A percentile compares a stretch with the other conserved stretches of the same genome.
phyloP scores from a whole-genome alignment of 2,329 filamentous ascomycete species.

The Ascosphaera acerosa region DNA sequence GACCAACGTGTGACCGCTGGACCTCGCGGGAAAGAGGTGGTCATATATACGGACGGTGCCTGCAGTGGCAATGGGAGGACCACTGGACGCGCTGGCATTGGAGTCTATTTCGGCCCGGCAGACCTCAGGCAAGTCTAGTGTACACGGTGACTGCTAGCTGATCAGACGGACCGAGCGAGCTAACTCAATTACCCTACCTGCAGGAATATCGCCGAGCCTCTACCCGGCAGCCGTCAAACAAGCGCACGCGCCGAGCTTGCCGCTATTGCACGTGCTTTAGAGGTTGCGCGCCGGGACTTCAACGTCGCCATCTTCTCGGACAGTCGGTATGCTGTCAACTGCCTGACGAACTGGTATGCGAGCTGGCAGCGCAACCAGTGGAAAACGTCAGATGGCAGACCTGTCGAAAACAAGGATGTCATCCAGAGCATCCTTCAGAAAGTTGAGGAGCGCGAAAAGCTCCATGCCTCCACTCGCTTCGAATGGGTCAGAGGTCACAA shows the following conservation, averaged over 20 bases:
- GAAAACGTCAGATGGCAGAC: slow-evolving; percentile 35
- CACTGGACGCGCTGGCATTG: slow-evolving; percentile 26
- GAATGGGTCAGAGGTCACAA: slow-evolving; percentile 1
- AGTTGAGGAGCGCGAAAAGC: slow-evolving; percentile 34
- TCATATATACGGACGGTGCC: slow-evolving; percentile 30
- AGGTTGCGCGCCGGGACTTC: slow-evolving; percentile 35
- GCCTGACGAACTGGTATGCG: slow-evolving; percentile 50
- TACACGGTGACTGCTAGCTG: too few relatives aligned
- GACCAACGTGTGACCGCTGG: not conserved
- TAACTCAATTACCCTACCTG: too few relatives aligned
- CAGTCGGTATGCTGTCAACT: slow-evolving; percentile 60
- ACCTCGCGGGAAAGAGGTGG: not conserved
- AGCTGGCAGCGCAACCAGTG: slow-evolving; percentile 47
- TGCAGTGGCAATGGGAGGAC: slow-evolving; percentile 25
- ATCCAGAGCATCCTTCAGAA: slow-evolving; percentile 38
- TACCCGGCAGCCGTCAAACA: slow-evolving; percentile 44
- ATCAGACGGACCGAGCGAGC: too few relatives aligned
- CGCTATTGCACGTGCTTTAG: slow-evolving; percentile 50
- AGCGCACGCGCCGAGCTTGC: slow-evolving; percentile 74
- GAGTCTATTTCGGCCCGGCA: slow-evolving; percentile 29
- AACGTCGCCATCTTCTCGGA: slow-evolving; percentile 50
- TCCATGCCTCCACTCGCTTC: not conserved
- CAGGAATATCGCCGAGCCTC: slow-evolving; percentile 41
- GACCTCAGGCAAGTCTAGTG: slow-evolving; percentile 19
- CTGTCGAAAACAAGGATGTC: slow-evolving; percentile 57